Conservation (phyloP, 257 asterid species). For the Cinchona pubescens region DNA sequence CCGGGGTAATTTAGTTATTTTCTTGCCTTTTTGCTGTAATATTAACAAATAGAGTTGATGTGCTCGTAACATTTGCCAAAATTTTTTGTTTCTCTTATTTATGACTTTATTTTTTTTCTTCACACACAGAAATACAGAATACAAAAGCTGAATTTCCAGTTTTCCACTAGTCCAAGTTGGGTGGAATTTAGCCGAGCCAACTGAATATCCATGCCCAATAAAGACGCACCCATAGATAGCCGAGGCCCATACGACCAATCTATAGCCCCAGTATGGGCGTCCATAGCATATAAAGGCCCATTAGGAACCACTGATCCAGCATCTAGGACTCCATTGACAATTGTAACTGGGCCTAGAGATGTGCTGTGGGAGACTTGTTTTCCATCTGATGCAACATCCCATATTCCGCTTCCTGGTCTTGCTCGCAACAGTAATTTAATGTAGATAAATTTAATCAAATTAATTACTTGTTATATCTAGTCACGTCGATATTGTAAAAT, state of each 20-base stretch:
- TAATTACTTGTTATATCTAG: no score
- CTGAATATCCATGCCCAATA: constrained; percentile 65
- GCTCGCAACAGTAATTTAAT: constrained; percentile 34
- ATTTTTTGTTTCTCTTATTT: no score
- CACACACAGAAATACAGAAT: no score
- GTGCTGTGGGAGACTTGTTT: constrained; percentile 43
- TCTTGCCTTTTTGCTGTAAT: no score
- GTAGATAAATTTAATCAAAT: background rate
- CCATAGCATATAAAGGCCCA: constrained; percentile 72
- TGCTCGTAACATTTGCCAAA: no score
- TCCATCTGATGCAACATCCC: constrained; percentile 84
- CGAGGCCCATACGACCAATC: constrained; percentile 66
- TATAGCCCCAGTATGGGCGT: constrained; percentile 53
- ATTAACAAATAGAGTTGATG: no score
- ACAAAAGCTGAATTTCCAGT: constrained; percentile 66
- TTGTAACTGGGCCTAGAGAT: constrained; percentile 60
- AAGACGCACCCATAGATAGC: constrained; percentile 66
- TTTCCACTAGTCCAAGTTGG: constrained; percentile 79
- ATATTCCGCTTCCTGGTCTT: constrained; percentile 71
- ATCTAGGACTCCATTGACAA: constrained; percentile 57
- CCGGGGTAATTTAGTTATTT: no score
- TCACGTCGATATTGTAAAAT: no score
- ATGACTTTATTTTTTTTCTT: no score
- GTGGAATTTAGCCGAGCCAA: constrained; percentile 51
- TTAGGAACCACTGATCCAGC: constrained; percentile 63